Evolutionary conservation across 306 rosid species (phyloP).

Genomic region (Cicer chorassanicum): DNA sequence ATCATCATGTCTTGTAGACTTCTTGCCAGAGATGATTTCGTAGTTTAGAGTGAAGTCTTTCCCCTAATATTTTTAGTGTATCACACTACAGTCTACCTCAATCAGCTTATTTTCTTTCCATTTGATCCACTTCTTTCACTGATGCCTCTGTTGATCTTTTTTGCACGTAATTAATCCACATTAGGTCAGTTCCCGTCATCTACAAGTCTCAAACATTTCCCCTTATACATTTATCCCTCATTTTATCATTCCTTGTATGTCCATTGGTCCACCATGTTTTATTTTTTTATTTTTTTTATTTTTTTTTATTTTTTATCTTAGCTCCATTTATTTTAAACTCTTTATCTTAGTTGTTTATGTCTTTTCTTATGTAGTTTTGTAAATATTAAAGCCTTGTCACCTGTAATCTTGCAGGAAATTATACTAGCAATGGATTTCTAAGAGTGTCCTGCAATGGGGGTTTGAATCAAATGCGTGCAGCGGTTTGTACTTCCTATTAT

Average conservation of each 20-base stretch:
- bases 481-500: slow-evolving; percentile 68
- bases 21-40: slow-evolving; percentile 12
- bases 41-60: not conserved
- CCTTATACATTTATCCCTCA: not conserved
- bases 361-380: slow-evolving; percentile 34
- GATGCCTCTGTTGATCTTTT: slow-evolving; percentile 2
- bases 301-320: not conserved
- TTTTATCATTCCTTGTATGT: slow-evolving; percentile 11
- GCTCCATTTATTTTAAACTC: slow-evolving; percentile 15
- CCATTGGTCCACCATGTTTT: not conserved
- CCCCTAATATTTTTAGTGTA: not conserved
- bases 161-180: not conserved
- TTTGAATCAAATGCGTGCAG: slow-evolving; percentile 99
- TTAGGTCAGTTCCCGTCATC: not conserved
- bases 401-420: slow-evolving; percentile 74
- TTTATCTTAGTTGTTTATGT: slow-evolving; percentile 21
- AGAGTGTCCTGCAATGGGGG: slow-evolving; percentile 99
- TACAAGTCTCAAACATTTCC: not conserved
- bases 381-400: slow-evolving; percentile 20
- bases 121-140: not conserved
- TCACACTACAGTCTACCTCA: not conserved
- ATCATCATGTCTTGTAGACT: slow-evolving; percentile 20
- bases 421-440: slow-evolving; percentile 94
- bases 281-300: not conserved
- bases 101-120: slow-evolving; percentile 1